These are phyloP conservation scores for Euphorbia lathyris DNA, from an alignment of 345 rosid genomes.

Conservation along the genomic window DNA sequence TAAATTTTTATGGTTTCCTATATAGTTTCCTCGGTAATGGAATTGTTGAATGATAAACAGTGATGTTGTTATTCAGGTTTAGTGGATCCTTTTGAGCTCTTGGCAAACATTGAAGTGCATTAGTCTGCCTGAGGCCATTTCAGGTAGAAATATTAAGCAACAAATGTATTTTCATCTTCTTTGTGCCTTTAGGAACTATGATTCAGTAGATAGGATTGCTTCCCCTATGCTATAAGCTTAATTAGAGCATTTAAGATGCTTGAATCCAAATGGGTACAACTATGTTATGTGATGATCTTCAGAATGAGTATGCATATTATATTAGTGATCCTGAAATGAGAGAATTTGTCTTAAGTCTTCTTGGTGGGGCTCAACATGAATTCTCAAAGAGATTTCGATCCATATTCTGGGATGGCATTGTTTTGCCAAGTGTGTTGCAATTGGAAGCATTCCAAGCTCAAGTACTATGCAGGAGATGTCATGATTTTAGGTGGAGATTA, in stretches of 20 bases:
- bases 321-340: constrained; percentile 33
- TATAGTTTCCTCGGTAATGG: no score
- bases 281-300: constrained; percentile 46
- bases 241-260: constrained; percentile 28
- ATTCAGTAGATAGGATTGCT: constrained; percentile 36
- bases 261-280: constrained; percentile 43
- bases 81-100: no score
- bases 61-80: no score
- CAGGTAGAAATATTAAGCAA: constrained; percentile 35
- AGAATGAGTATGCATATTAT: constrained; percentile 36
- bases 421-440: constrained; percentile 40
- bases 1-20: no score
- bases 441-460: constrained; percentile 52
- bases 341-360: constrained; percentile 33
- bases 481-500: no score
- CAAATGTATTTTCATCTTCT: constrained; percentile 55
- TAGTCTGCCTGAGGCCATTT: constrained; percentile 41
- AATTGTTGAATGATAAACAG: no score
- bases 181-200: constrained; percentile 40
- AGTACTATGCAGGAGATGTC: constrained; percentile 41
- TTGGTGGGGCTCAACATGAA: no score
- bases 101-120: no score
- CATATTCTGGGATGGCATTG: constrained; percentile 43
- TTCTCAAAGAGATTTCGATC: constrained; percentile 33
- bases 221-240: constrained; percentile 41